Evolutionary conservation across 2,329 filamentous ascomycete species (phyloP).

Genomic region (Cladosporium sp.): DNA sequence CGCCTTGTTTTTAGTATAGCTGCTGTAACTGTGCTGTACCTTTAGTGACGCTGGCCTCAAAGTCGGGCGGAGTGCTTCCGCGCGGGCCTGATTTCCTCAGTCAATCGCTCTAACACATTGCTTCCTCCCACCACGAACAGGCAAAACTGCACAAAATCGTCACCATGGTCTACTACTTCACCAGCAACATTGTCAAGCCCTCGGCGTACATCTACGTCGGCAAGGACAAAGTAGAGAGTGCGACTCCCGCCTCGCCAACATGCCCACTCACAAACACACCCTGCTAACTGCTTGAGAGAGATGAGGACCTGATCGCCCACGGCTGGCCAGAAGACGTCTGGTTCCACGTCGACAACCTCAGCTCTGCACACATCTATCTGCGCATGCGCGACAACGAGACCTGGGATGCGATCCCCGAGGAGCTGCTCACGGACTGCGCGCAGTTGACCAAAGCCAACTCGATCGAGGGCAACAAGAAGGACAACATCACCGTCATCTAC

Average conservation of each 20-base stretch:
- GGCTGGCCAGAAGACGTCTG: conserved; percentile 96
- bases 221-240: conserved; percentile 99
- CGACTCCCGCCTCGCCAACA: conserved; percentile 34
- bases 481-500: conserved; percentile 95
- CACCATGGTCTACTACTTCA: conserved; percentile 93
- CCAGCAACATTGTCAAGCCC: conserved; percentile 78
- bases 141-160: not conserved
- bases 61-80: conserved; percentile 1
- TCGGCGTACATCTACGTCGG: conserved; percentile 90
- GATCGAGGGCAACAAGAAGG: conserved; percentile 99
- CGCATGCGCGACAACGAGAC: conserved; percentile 73
- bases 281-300: conserved; percentile 52
- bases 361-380: conserved; percentile 93
- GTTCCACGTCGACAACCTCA: conserved; percentile 98
- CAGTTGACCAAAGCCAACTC: conserved; percentile 98
- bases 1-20: not conserved
- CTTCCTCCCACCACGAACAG: not conserved
- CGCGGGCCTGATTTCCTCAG: conserved; percentile 6
- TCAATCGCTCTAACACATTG: not conserved
- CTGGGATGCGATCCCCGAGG: conserved; percentile 79
- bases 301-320: conserved; percentile 93
- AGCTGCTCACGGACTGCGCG: conserved; percentile 82
- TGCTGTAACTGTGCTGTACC: not conserved
- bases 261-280: conserved; percentile 20
- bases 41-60: conserved; percentile 4